Percentiles rank a stretch among this genome's conserved stretches.
phyloP scores from a whole-genome alignment of 1,284 basidiomycete species.

The Phellinidium pouzarii region DNA sequence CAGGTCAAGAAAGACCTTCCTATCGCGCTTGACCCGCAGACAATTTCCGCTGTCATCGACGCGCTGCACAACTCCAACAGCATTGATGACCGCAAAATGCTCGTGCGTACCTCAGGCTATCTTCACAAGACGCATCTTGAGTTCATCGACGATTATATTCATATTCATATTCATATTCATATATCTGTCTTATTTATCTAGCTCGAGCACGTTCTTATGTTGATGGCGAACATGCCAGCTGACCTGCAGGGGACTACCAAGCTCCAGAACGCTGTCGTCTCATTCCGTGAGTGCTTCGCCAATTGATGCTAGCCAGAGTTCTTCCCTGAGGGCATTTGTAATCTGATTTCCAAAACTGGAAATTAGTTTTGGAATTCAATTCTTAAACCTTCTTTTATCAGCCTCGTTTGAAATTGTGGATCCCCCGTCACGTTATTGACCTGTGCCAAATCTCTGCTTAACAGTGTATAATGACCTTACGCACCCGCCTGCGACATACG shows the following conservation, averaged over 20 bases:
- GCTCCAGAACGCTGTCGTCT: conserved; percentile 49
- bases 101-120: conserved; percentile 30
- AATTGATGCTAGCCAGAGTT: neutral
- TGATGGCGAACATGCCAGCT: conserved; percentile 54
- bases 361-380: neutral
- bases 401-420: neutral
- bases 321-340: conserved; percentile 7
- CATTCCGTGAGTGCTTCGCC: conserved; percentile 51
- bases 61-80: conserved; percentile 47
- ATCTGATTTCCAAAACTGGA: neutral
- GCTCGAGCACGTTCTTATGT: conserved; percentile 62
- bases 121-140: conserved; percentile 25
- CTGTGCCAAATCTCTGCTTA: neutral
- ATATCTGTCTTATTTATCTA: conserved; percentile 24
- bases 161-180: too few relatives aligned
- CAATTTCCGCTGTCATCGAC: conserved; percentile 49
- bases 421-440: neutral
- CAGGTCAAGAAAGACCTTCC: conserved; percentile 40
- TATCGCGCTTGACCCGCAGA: conserved; percentile 33
- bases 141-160: neutral
- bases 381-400: neutral
- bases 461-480: conserved; percentile 72
- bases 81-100: conserved; percentile 57
- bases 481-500: conserved; percentile 65
- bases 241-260: conserved; percentile 37